Percentiles rank a stretch among this genome's conserved stretches.
phyloP scores from a whole-genome alignment of 768 basidiomycete genomes.

The Pleurotus eryngii region DNA sequence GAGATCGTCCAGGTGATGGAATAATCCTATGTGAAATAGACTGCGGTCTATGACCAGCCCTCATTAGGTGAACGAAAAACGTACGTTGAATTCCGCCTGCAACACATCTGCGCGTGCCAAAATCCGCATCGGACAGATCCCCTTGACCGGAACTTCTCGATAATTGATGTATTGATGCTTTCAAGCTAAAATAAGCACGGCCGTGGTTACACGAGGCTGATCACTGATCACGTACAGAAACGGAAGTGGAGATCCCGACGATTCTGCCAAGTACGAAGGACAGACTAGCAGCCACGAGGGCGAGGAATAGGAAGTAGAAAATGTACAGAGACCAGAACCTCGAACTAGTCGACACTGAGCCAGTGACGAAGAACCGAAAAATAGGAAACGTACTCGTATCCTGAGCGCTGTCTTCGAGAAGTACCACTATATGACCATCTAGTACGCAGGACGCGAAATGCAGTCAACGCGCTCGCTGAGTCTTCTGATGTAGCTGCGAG shows the following conservation, averaged over 20 bases:
- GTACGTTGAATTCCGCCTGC: conserved; percentile 25
- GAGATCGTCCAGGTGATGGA: conserved; percentile 36
- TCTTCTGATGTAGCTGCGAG: conserved; percentile 29
- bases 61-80: neutral
- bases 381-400: conserved; percentile 35
- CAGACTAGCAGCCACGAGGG: conserved; percentile 22
- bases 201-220: neutral
- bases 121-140: conserved; percentile 30
- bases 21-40: conserved; percentile 21
- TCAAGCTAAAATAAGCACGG: neutral
- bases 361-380: neutral
- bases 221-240: conserved; percentile 22
- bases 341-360: conserved; percentile 19
- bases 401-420: conserved; percentile 22
- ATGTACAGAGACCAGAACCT: conserved; percentile 36
- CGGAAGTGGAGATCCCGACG: conserved; percentile 27
- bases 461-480: conserved; percentile 25
- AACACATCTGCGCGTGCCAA: conserved; percentile 28
- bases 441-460: conserved; percentile 32
- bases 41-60: neutral
- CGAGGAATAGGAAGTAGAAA: conserved; percentile 31
- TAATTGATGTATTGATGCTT: conserved; percentile 32
- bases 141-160: conserved; percentile 31
- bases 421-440: conserved; percentile 30
- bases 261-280: conserved; percentile 36